Conservation (phyloP, 2,329 filamentous ascomycete species). For the Aciculosporium take region DNA sequence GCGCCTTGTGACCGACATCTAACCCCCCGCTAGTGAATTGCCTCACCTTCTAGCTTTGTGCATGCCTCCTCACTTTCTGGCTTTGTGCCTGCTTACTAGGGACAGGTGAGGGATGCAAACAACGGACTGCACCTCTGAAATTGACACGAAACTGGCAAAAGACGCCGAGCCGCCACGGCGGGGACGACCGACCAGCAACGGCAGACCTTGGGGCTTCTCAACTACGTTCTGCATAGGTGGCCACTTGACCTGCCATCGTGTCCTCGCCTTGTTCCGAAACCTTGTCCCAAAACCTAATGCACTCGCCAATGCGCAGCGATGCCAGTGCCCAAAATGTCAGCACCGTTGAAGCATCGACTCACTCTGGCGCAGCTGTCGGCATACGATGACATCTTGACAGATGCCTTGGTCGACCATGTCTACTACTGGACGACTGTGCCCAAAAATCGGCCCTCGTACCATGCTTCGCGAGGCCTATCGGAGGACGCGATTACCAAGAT, state of each 20-base stretch:
- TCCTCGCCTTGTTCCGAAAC: background rate
- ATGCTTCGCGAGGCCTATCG: conserved; percentile 64
- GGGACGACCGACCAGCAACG: background rate
- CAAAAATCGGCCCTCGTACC: conserved; percentile 82
- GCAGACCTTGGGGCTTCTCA: background rate
- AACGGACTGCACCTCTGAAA: background rate
- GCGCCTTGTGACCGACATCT: background rate
- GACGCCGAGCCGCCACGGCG: background rate
- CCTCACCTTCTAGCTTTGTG: background rate
- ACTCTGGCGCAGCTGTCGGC: conserved; percentile 77
- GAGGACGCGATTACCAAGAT: conserved; percentile 48
- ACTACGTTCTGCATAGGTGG: background rate
- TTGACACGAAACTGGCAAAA: too few species aligned
- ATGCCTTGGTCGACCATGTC: conserved; percentile 87
- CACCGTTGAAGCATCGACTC: conserved; percentile 48
- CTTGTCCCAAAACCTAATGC: too few species aligned
- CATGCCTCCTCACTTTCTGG: too few species aligned
- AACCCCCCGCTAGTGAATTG: background rate
- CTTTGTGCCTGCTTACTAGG: background rate
- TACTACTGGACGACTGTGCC: conserved; percentile 96
- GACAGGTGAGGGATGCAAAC: background rate
- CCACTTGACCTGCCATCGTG: background rate
- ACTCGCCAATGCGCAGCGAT: conserved; percentile 11
- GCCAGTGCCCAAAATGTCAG: conserved; percentile 22
- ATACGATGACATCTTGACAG: conserved; percentile 92